Base-by-base conservation (phyloP, 108 stramenopile species). In the Cyclotella sp. region DNA sequence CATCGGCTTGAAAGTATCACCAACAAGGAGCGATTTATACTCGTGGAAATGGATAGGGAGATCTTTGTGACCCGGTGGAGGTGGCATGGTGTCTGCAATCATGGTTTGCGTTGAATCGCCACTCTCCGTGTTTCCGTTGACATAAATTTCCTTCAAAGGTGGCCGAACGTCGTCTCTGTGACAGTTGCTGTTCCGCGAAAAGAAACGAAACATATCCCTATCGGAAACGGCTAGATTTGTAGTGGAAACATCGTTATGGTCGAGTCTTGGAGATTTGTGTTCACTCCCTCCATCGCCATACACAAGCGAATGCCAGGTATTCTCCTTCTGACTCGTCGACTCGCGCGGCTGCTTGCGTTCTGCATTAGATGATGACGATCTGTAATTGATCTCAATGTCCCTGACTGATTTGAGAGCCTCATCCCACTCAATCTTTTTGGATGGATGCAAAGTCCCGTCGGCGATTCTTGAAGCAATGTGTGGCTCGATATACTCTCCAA, bases 21-120 rank as follows among this genome's bases (percentile, higher is more conserved):
- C 79, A 15, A 84, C 83, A 15, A 84, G 66, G 10, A 28, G 60
- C 9, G 83, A 79, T 18, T 58, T 60, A 49, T 84, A 84, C 14
- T 84, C 83, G 29, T 79, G 69, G 30, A 84, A 81, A 45, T 84
- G 83, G 22, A 84, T 77, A 9, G 83, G 83, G 9, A 84, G 47
- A 22, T 79, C 78, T 65, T 53, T 79, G 82, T 83, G 82, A 34
- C 67, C 24, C 44, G 51, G 9, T 63, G 73, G 67, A 44, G 63
- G 22, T 21, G 63, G 43, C 8, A 46, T 2, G 63, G 21, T 24
- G 1, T 43, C 14, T 29, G 9, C 26, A 3, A 14, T 21, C 21
- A 49, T 22, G 22, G 40, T 47, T 9, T 34, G 26, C 21, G 0
- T 19, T 2, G 42, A 52, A 47, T 30, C 44, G 30, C 22, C 21